Conservation (phyloP, 352 stramenopile genomes). For the Pythium plurisporium region DNA sequence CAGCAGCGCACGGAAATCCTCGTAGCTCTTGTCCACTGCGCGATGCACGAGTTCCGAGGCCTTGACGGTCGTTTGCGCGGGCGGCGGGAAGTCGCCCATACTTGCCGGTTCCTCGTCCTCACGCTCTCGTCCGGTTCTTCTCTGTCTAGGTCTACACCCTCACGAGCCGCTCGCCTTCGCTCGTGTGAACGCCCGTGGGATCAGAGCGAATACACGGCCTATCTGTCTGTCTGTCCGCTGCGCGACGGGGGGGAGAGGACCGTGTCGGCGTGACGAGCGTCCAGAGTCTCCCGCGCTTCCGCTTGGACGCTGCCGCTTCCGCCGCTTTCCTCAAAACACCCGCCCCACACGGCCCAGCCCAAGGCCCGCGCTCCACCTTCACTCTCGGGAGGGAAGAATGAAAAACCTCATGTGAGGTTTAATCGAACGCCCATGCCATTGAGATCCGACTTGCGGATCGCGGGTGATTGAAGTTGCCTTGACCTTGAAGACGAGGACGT, state of each 20-base stretch:
- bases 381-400: not conserved
- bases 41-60: slow-evolving; percentile 74
- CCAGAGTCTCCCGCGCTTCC: too few relatives aligned
- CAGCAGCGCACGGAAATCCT: slow-evolving; percentile 71
- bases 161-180: too few relatives aligned
- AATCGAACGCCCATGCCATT: not conserved
- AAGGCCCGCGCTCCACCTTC: not conserved
- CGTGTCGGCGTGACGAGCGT: too few relatives aligned
- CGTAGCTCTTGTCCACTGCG: slow-evolving; percentile 80
- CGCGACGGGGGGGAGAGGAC: too few relatives aligned
- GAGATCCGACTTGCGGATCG: not conserved
- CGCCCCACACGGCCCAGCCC: slow-evolving; percentile 11
- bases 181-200: too few relatives aligned
- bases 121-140: not conserved
- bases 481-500: not conserved
- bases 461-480: slow-evolving; percentile 1
- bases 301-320: slow-evolving; percentile 7
- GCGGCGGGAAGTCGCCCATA: slow-evolving; percentile 75
- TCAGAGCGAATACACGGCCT: too few relatives aligned
- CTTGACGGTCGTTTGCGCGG: slow-evolving; percentile 51
- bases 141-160: too few relatives aligned
- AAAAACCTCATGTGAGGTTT: slow-evolving; percentile 21
- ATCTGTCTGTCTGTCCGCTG: too few relatives aligned
- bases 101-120: slow-evolving; percentile 5
- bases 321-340: slow-evolving; percentile 19